Evolutionary conservation across 345 rosid species (phyloP), one percentile per base, ranked within the genome.

Genomic region (Isatis tinctoria): DNA sequence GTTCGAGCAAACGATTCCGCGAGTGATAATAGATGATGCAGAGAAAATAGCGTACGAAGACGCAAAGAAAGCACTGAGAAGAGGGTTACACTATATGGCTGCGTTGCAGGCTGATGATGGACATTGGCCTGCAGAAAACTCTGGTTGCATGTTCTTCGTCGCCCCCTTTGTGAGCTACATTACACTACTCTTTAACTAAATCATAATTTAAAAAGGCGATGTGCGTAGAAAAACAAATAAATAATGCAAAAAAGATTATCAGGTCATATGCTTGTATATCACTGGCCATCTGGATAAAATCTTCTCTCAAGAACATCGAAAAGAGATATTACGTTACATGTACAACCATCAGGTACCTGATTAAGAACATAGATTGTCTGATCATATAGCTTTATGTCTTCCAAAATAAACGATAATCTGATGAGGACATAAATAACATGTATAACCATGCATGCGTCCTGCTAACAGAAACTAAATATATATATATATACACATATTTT

Each of bases 71-170:
- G 48, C 77, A 12, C 7, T 79, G 10, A 75, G 70, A 59, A 79
- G 78, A 66, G 79, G 79, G 3, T 10, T 75, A 49, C 70, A 7
- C 1, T 79, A 74, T 65, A 18, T 70, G 36, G 60, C 79, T 3
- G 79, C 82, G 0, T 74, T 72, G 24, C 79, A 79, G 3, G 14
- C 79, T 17, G 60, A 57, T 9, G 79, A 79, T 75, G 79, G 82
- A 36, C 73, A 79, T 18, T 79, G 82, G 82, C 79, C 79, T 3
- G 62, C 79, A 9, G 82, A 70, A 41, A 75, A 70, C 33, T 79
- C 86, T 13, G 89, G 91, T 12, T 83, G 83, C 6, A 61, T 78
- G 73, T 87, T 85, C 70, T 84, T 85, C 48, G 72, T 77, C 13
- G 86, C 88, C 10, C 91, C 85, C 2, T 49, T 80, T 76, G 86